phyloP scores from a whole-genome alignment of 2,329 filamentous ascomycete genomes.

The Aspergillus pseudoviridinutans region DNA sequence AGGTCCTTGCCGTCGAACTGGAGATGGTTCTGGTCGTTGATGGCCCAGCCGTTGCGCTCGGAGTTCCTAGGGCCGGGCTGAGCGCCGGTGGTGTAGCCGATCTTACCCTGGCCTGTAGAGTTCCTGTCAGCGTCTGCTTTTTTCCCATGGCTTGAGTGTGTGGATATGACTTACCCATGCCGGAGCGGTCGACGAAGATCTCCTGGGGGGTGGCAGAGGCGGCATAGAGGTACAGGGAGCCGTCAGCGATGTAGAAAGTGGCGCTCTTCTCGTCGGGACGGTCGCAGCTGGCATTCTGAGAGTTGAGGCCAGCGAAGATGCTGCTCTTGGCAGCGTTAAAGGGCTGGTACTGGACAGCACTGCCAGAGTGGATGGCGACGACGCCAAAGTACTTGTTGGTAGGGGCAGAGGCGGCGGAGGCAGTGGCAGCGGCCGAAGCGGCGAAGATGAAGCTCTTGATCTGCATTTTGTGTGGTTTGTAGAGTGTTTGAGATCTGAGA shows the following conservation, averaged over 20 bases:
- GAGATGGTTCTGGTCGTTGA: slow-evolving; percentile 45
- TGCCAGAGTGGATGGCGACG: slow-evolving; percentile 49
- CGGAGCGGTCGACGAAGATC: slow-evolving; percentile 53
- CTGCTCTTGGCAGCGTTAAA: slow-evolving; percentile 45
- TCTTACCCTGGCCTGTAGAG: slow-evolving; percentile 47
- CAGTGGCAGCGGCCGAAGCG: slow-evolving; percentile 29
- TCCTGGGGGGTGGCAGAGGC: slow-evolving; percentile 44
- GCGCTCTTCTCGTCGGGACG: slow-evolving; percentile 38
- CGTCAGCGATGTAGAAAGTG: slow-evolving; percentile 49
- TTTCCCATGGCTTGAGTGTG: background rate
- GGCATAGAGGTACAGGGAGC: slow-evolving; percentile 49
- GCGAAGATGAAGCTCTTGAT: slow-evolving; percentile 24
- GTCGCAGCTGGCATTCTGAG: slow-evolving; percentile 49
- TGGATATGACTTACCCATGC: slow-evolving; percentile 48
- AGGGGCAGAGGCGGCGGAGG: slow-evolving; percentile 10
- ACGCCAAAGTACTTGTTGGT: slow-evolving; percentile 40
- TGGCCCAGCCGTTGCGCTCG: slow-evolving; percentile 47
- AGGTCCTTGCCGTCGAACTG: slow-evolving; percentile 44
- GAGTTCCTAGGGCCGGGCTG: slow-evolving; percentile 37
- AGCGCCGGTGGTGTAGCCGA: slow-evolving; percentile 51
- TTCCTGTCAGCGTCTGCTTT: slow-evolving; percentile 5
- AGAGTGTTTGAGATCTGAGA: background rate
- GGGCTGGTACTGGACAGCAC: slow-evolving; percentile 44
- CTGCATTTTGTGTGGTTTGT: slow-evolving; percentile 22
- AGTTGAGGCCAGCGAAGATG: slow-evolving; percentile 43